Percentiles rank a stretch among this genome's conserved stretches.
phyloP scores from a whole-genome alignment of 345 rosid genomes.

The Boechera divaricarpa region DNA sequence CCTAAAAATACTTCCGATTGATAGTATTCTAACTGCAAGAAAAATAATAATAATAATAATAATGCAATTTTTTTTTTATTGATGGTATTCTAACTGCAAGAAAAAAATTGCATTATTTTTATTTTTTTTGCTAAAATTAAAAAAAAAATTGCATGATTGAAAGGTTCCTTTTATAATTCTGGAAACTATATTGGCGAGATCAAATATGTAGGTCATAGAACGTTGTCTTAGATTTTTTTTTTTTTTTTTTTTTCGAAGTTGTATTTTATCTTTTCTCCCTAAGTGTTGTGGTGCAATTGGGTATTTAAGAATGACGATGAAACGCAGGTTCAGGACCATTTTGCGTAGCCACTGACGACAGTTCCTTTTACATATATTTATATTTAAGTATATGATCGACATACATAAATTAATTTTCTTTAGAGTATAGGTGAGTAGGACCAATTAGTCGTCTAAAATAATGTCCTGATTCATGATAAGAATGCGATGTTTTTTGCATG shows the following conservation, averaged over 20 bases:
- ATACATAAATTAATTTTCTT: slow-evolving; percentile 16
- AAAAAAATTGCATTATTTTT: background rate
- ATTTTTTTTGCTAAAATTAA: no score
- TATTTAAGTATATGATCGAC: slow-evolving; percentile 10
- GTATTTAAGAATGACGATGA: slow-evolving; percentile 30
- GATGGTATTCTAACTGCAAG: slow-evolving; percentile 8
- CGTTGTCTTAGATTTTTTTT: background rate
- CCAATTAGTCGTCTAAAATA: slow-evolving; percentile 29
- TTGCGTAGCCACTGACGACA: slow-evolving; percentile 16
- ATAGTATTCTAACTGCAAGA: no score
- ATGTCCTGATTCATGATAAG: slow-evolving; percentile 16
- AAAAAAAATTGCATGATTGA: background rate
- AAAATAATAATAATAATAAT: no score
- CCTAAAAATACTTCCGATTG: no score
- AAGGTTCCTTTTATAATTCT: background rate
- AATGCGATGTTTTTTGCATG: slow-evolving; percentile 42
- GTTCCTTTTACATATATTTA: background rate
- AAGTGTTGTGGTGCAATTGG: slow-evolving; percentile 8
- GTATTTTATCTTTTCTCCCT: background rate
- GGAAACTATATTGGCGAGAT: slow-evolving; percentile 17
- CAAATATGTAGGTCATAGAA: slow-evolving; percentile 24
- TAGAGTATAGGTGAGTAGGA: slow-evolving; percentile 32
- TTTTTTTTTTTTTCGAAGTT: background rate
- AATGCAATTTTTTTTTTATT: background rate
- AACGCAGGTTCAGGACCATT: slow-evolving; percentile 31